Conservation (phyloP, 805 yeast species). For the Tetrapisispora pingtungensis region DNA sequence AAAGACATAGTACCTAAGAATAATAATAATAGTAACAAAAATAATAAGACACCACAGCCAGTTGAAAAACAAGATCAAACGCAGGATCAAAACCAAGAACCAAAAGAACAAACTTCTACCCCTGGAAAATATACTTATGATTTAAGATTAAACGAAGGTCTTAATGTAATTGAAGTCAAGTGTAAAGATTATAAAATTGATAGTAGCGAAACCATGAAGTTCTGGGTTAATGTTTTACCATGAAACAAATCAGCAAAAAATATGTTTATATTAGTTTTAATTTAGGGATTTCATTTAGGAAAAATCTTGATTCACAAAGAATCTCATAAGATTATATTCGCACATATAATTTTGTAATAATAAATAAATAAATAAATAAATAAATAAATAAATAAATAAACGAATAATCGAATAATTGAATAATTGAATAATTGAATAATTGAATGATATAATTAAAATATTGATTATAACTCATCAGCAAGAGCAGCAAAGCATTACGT, state of each 20-base stretch:
- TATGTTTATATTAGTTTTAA: too few species aligned
- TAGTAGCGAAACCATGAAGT: slow-evolving; percentile 17
- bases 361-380: too few species aligned
- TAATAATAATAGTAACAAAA: slow-evolving; percentile 4
- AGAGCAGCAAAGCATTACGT: too few species aligned
- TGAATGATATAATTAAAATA: too few species aligned
- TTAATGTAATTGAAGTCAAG: slow-evolving; percentile 20
- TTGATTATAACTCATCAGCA: too few species aligned
- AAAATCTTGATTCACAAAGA: too few species aligned
- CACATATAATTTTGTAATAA: background rate
- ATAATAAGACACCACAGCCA: slow-evolving; percentile 1
- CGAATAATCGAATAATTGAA: too few species aligned
- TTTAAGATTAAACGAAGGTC: slow-evolving; percentile 24
- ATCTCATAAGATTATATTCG: too few species aligned
- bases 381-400: too few species aligned
- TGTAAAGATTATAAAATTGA: slow-evolving; percentile 11
- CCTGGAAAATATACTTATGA: slow-evolving; percentile 19
- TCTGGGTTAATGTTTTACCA: slow-evolving; percentile 28
- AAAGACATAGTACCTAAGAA: slow-evolving; percentile 14
- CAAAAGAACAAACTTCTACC: slow-evolving; percentile 1
- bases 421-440: too few species aligned
- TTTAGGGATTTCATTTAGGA: too few species aligned
- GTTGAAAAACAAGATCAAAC: background rate
- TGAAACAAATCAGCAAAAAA: slow-evolving; percentile 4
- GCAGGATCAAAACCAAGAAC: background rate